Base-by-base conservation (phyloP, 345 rosid species). In the Salix dunnii region DNA sequence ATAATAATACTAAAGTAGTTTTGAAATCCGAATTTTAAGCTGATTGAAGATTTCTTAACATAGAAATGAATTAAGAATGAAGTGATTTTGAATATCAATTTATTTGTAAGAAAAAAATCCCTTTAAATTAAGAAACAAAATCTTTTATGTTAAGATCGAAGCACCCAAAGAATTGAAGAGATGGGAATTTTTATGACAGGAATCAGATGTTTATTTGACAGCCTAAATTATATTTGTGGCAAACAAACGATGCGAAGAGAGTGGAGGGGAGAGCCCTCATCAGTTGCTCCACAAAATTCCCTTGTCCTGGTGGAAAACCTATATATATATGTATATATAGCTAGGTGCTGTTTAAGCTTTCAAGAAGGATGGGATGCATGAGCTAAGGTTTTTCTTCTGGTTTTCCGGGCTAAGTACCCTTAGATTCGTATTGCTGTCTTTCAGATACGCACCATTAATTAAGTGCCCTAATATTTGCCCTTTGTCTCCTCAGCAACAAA, bases 401-500 rank as follows among this genome's bases (percentile, higher is more conserved):
- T 79, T 81, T 83, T 83, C 71, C 77, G 85, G 72, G 79, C 65
- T 71, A 51, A 83, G 76, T 1, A 65, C 35, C 84, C 80, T 70
- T 77, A 84, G 77, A 78, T 79, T 43, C 78, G 74, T 82, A 82
- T 78, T 76, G 71, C 66, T 86, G 84, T 84, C 82, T 77, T 79
- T 70, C 77, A 70, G 38, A 72, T 77, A 25, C 5, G 83, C 79
- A 85, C 85, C 84, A 79, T 74, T 80, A 74, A 48, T 75, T 2
- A n/a, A 42, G 27, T 78, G 49, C 89, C 92, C 87, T 81, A 86
- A 89, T 80, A 78, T 84, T 85, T 80, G 92, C 87, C 85, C 73
- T 67, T 49, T 88, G 91, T 88, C 91, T 87, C 90, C 91, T 82
- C 86, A 88, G 80, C 91, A 88, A 85, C 91, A 88, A 88, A 89